Evolutionary conservation across 2,329 filamentous ascomycete species (phyloP), one percentile per base, ranked within the genome.

Genomic region (Tolypocladium guangdongense): DNA sequence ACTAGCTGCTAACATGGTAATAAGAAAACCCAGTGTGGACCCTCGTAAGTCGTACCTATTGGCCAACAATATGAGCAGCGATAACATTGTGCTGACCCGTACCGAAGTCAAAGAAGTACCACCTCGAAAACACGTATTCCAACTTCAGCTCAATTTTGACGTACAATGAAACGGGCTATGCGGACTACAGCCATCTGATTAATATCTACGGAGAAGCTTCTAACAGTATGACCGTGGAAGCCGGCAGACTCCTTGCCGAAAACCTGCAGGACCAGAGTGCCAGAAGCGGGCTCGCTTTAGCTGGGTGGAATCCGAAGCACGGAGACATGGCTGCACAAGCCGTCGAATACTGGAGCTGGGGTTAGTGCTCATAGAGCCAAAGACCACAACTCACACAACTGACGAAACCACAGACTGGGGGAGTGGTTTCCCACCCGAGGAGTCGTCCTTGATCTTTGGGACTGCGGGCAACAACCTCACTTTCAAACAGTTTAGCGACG

Each of bases 1-100:
- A n/a, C 8, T 10, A 22, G 35, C n/a, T 36, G 37, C 41, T 51
- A 36, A 56, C 70, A 10, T 11, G 11, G 3, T 27, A 18, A 7
- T 18, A 16, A 36, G 76, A 82, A 49, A 84, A 87, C 50, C 84
- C 83, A 0, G 78, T 87, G 47, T 86, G 81, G 80, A 77, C 74
- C 0, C 64, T 84, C 24, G 60, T 62, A 54, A 50, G 58, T 33
- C 10, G 10, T 3, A 1, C 10, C 1, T 11, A 16, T 20, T 33
- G 10, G 1, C 8, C 22, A 3, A 20, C 14, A 11, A 4, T 11
- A 5, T 2, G 41, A 10, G 10, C n/a, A 22, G 16, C 16, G 35
- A n/a, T 7, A 7, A 36, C 46, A n/a, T 37, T 7, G 27, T 2
- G 27, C 38, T 57, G 14, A 54, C 11, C 7, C 7, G 7, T 24